Percentiles rank a stretch among this genome's conserved stretches.
These are phyloP conservation scores for Hericium rajendrae DNA, from an alignment of 768 basidiomycete genomes.

Conservation along the genomic window DNA sequence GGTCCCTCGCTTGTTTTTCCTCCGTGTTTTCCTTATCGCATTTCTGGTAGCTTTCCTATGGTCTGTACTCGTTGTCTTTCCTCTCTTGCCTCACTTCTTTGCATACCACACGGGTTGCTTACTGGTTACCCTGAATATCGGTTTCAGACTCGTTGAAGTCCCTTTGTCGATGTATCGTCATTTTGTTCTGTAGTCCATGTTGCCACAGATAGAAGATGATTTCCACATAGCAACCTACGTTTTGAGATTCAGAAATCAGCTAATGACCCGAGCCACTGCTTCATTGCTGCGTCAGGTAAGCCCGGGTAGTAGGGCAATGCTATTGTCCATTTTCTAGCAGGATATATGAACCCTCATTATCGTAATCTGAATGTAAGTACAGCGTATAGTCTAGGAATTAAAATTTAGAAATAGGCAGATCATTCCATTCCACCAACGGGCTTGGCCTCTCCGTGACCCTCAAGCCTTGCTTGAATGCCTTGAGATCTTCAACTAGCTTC, in stretches of 20 bases:
- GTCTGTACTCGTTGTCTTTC: not conserved
- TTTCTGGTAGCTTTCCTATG: not conserved
- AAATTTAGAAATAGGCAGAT: conserved; percentile 52
- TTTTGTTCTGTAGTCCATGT: too few species aligned
- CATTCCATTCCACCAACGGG: conserved; percentile 67
- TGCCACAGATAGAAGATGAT: too few species aligned
- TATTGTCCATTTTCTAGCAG: not conserved
- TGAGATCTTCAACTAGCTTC: conserved; percentile 54
- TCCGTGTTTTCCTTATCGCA: conserved; percentile 2
- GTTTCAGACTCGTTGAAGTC: too few species aligned
- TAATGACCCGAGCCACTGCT: too few species aligned
- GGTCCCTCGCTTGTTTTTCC: conserved; percentile 5
- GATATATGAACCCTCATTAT: not conserved
- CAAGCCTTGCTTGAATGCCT: conserved; percentile 56
- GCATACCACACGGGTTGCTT: not conserved
- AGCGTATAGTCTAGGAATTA: conserved; percentile 20
- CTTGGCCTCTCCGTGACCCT: conserved; percentile 44
- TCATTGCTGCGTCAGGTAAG: not conserved
- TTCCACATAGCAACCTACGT: too few species aligned
- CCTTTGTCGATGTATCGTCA: too few species aligned
- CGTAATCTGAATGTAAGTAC: too few species aligned
- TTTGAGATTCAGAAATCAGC: too few species aligned
- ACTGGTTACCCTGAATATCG: too few species aligned
- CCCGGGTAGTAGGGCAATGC: not conserved
- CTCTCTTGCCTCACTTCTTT: not conserved